A percentile compares a stretch with the other conserved stretches of the same genome.
These are phyloP conservation scores for Globisporangium acanthophoron DNA, from an alignment of 352 stramenopile species.

Conservation along the genomic window DNA sequence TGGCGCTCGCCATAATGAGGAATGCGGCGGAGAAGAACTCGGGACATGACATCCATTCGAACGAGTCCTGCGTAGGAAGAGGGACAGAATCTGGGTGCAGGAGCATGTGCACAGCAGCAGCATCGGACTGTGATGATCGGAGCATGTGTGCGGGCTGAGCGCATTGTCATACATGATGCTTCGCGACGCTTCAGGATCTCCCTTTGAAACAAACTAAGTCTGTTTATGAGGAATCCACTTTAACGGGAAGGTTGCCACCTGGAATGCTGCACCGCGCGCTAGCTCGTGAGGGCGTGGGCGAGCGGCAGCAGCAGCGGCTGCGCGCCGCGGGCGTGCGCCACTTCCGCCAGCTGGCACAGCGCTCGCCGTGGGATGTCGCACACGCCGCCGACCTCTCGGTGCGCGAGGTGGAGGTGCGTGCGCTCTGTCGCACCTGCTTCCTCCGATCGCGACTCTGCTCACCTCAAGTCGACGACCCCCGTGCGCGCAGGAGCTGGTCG, in stretches of 20 bases:
- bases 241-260: background rate
- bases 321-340: slow-evolving; percentile 44
- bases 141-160: too few species aligned
- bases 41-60: too few species aligned
- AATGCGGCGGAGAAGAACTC: too few species aligned
- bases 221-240: background rate
- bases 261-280: slow-evolving; percentile 61
- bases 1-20: too few species aligned
- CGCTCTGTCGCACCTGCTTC: background rate
- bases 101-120: too few species aligned
- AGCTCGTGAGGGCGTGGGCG: slow-evolving; percentile 42
- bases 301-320: slow-evolving; percentile 37
- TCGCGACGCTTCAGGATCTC: background rate
- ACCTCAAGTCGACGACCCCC: background rate
- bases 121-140: too few species aligned
- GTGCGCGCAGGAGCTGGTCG: slow-evolving; percentile 36
- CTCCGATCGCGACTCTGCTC: background rate
- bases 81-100: too few species aligned
- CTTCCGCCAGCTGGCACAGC: slow-evolving; percentile 47
- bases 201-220: background rate
- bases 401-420: slow-evolving; percentile 39
- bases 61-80: too few species aligned
- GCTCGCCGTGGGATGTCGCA: slow-evolving; percentile 54
- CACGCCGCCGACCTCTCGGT: slow-evolving; percentile 63
- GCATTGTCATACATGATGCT: too few species aligned